These are phyloP conservation scores for Flaveria trinervia DNA, from an alignment of 129 eudicot species.

Conservation along the genomic window DNA sequence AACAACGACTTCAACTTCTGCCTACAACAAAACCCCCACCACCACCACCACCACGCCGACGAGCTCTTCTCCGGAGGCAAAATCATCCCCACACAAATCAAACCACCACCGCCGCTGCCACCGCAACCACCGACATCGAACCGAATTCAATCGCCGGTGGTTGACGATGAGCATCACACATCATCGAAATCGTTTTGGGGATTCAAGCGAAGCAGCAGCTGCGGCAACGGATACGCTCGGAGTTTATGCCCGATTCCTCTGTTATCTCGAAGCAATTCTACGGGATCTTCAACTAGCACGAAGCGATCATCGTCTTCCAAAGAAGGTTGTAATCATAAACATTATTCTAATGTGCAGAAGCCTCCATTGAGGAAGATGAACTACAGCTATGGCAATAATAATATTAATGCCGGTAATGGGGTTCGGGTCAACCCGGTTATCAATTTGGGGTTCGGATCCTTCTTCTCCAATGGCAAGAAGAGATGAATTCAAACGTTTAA, in stretches of 20 bases:
- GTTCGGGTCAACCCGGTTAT: slow-evolving; percentile 61
- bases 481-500: slow-evolving; percentile 46
- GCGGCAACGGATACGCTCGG: slow-evolving; percentile 69
- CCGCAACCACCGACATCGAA: slow-evolving; percentile 13
- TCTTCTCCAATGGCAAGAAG: slow-evolving; percentile 67
- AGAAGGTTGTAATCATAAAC: slow-evolving; percentile 38
- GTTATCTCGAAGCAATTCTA: slow-evolving; percentile 76
- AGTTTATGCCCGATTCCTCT: slow-evolving; percentile 72
- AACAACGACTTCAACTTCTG: slow-evolving; percentile 69
- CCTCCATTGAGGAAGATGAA: slow-evolving; percentile 73
- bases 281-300: slow-evolving; percentile 62
- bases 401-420: slow-evolving; percentile 23
- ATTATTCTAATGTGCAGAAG: slow-evolving; percentile 42
- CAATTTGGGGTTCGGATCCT: slow-evolving; percentile 76
- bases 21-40: slow-evolving; percentile 35
- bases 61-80: slow-evolving; percentile 39
- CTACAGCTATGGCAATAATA: slow-evolving; percentile 23
- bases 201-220: slow-evolving; percentile 76
- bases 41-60: slow-evolving; percentile 38
- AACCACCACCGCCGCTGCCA: slow-evolving; percentile 19
- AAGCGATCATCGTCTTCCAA: slow-evolving; percentile 48
- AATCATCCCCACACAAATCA: slow-evolving; percentile 31
- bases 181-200: slow-evolving; percentile 67
- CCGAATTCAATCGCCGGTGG: slow-evolving; percentile 12
- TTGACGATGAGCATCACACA: slow-evolving; percentile 29